Base-by-base conservation (phyloP, 805 yeast species). In the Yarrowia hollandica region DNA sequence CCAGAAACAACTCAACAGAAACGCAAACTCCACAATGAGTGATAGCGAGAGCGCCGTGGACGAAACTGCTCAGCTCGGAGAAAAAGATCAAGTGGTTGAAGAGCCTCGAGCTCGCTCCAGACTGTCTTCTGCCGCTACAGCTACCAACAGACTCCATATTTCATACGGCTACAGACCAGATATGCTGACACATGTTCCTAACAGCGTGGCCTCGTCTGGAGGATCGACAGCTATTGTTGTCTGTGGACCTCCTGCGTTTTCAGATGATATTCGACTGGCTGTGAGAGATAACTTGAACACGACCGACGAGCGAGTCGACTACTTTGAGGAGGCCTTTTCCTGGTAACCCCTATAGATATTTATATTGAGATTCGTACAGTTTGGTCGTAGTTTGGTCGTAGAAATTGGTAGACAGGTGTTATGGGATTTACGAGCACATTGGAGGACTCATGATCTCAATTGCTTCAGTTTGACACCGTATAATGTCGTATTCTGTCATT, bases 261-360 rank as follows among this genome's bases (percentile, higher is more conserved):
- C 77, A 65, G 92, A 86, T 67, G 73, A 72, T 4, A 61, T 82
- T 15, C 77, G 92, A 67, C 69, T 74, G 41, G 68, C 76, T 3
- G 77, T 83, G 12, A 74, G 78, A 3, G 63, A 73, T 42, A 68
- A 78, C 60, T 67, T 82, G 52, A 69, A 75, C 35, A 16, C 57
- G 15, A 14, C 31, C 5, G 12, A 72, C 1, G 73, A 77, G 50
- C 73, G 85, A 58, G 75, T 86, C 19, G 88, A 84, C 60, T 81
- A 81, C 66, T 80, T 75, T 66, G 92, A 86, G 67, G 89, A 85
- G 67, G 73, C 83, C 50, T 88, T 84, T 71, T 75, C 78, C 12
- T 85, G 91, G 91, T 81, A 66, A 28, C 6, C 6, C n/a, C 19
- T 34, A 16, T 1, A 16, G 23, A 31, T 30, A 31, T 31, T 31